Evolutionary conservation across 495 filamentous ascomycete species (phyloP), one percentile per base, ranked within the genome.

Genomic region (Emericellopsis terricola): DNA sequence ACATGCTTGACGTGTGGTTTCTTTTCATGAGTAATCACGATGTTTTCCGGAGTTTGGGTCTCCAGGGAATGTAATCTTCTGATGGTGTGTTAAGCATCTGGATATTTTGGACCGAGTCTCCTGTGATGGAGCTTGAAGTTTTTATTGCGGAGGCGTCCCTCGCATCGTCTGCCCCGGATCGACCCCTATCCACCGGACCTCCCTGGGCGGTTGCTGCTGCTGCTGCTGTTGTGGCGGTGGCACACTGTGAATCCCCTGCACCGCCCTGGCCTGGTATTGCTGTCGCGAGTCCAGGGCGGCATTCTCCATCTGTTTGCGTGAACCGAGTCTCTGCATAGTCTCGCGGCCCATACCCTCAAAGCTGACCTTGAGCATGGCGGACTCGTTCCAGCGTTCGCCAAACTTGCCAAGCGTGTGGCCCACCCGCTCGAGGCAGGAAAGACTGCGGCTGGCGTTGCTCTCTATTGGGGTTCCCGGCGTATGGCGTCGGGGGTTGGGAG

Each of bases 361-460:
- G 17, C 42, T 59, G 26, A 46, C 42, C 31, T 48, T 49, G 0
- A 69, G 47, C 8, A 55, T 42, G 18, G 56, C 40, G 5, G 58
- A 57, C 34, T 62, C 50, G 10, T 63, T 55, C 65, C 65, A 71
- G 4, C 63, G 51, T 29, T 61, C 55, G 18, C 66, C 64, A 40
- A 62, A 68, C 29, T 51, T 54, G 15, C 52, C 49, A 10, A 71
- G 44, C 4, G 60, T 62, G 5, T 55, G 49, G 15, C 42, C 44
- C 8, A 64, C 57, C 10, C 51, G 52, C 15, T 60, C 56, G 5
- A 71, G 35, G 8, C 60, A 59, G 3, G 46, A 47, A 2, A 68
- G 29, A 16, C 60, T 65, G 14, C 65, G 50, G 18, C 63, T 52
- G 2, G 64, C 33, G 33, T 67, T 60, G 28, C 61, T 53, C 2